Conservation (phyloP, 495 filamentous ascomycete species). For the Diplogelasinospora grovesii region DNA sequence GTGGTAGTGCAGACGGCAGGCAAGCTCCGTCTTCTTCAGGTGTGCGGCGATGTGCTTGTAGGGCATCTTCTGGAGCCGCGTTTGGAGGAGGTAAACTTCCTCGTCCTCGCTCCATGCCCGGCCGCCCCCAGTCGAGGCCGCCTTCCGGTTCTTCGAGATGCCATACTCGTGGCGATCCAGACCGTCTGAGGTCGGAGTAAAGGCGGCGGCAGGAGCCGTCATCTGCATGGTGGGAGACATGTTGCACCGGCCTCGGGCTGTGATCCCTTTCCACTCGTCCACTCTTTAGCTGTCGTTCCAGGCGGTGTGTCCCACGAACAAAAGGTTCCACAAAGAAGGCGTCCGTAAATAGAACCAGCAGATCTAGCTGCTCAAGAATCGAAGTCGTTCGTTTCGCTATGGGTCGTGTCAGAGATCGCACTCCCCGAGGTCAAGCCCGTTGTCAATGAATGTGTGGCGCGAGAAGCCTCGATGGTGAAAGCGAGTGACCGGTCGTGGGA, state of each 20-base stretch:
- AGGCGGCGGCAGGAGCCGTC: conserved; percentile 33
- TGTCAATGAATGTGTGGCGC: neutral
- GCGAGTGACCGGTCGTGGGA: conserved; percentile 18
- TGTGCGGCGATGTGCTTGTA: conserved; percentile 84
- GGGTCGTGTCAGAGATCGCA: conserved; percentile 9
- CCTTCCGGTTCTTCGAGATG: conserved; percentile 54
- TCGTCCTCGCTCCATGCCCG: conserved; percentile 74
- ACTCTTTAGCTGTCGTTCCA: conserved; percentile 16
- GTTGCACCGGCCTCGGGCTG: conserved; percentile 13
- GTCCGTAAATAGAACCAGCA: conserved; percentile 26
- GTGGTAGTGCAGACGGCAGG: conserved; percentile 78
- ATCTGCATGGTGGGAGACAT: conserved; percentile 46
- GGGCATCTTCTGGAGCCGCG: conserved; percentile 76
- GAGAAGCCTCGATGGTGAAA: conserved; percentile 3
- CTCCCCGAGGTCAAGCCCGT: conserved; percentile 1
- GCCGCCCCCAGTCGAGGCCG: conserved; percentile 61
- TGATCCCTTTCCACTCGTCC: conserved; percentile 6
- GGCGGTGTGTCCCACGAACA: conserved; percentile 27
- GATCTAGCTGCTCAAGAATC: conserved; percentile 32
- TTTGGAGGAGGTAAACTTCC: conserved; percentile 81
- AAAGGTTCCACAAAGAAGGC: conserved; percentile 10
- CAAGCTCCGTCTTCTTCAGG: conserved; percentile 78
- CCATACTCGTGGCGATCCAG: conserved; percentile 48
- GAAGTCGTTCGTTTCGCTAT: conserved; percentile 23
- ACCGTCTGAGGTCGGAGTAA: conserved; percentile 41